A percentile compares a stretch with the other conserved stretches of the same genome.
phyloP scores from a whole-genome alignment of 805 yeast species.

The Suhomyces prunicola region DNA sequence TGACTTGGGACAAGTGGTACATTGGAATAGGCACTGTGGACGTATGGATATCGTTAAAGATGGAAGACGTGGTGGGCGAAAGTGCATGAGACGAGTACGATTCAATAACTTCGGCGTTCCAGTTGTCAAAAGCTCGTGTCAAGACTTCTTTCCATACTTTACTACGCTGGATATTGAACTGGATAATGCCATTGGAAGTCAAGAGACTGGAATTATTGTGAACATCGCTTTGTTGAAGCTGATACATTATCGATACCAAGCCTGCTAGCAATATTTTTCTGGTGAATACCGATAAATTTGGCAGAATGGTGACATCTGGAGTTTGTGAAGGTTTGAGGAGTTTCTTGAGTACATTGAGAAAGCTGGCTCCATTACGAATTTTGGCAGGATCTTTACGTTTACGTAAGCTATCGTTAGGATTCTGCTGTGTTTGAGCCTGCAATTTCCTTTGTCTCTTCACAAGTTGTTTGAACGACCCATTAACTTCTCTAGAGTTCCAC shows the following conservation, averaged over 20 bases:
- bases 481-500: slow-evolving; percentile 39
- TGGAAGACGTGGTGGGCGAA: slow-evolving; percentile 7
- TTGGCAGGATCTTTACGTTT: slow-evolving; percentile 3
- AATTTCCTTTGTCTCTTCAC: slow-evolving; percentile 36
- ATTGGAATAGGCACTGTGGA: slow-evolving; percentile 41
- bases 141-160: slow-evolving; percentile 68
- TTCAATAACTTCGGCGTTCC: slow-evolving; percentile 50
- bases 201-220: slow-evolving; percentile 47
- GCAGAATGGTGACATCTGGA: slow-evolving; percentile 1
- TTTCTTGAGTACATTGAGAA: slow-evolving; percentile 55
- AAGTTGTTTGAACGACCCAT: slow-evolving; percentile 36
- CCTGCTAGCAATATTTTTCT: slow-evolving; percentile 67
- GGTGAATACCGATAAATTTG: slow-evolving; percentile 48
- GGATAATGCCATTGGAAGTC: slow-evolving; percentile 14
- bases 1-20: slow-evolving; percentile 71
- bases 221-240: slow-evolving; percentile 68
- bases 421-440: slow-evolving; percentile 9
- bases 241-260: slow-evolving; percentile 60
- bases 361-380: slow-evolving; percentile 27
- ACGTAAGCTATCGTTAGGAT: background rate
- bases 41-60: slow-evolving; percentile 13
- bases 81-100: slow-evolving; percentile 11
- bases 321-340: slow-evolving; percentile 52
- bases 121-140: slow-evolving; percentile 66
- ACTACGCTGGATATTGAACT: slow-evolving; percentile 23